Evolutionary conservation across 306 rosid species (phyloP).

Genomic region (Cucumis hystrix): DNA sequence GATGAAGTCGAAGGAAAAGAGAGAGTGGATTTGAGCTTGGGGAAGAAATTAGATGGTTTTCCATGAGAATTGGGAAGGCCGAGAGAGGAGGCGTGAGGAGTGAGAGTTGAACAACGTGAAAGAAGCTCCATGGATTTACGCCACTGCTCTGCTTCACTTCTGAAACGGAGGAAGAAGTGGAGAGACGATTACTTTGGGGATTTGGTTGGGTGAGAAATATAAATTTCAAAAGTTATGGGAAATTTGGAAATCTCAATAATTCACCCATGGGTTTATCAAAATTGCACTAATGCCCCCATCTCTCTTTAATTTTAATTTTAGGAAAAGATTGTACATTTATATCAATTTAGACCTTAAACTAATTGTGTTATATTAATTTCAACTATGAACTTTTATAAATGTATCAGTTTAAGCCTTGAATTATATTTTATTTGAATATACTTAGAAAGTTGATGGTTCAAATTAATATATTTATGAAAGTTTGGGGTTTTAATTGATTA

Average conservation of each 20-base stretch:
- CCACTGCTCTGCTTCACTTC: constrained; percentile 1
- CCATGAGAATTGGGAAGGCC: not conserved
- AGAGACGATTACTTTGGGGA: constrained; percentile 1
- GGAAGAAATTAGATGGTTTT: constrained; percentile 10
- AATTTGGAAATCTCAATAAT: not conserved
- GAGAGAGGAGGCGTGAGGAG: constrained; percentile 3
- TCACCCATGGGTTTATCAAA: not conserved
- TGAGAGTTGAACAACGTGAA: constrained; percentile 10
- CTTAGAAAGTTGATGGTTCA: too few relatives aligned
- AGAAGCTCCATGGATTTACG: constrained; percentile 13
- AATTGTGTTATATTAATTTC: too few relatives aligned
- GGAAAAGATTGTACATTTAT: too few relatives aligned
- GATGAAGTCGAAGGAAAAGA: constrained; percentile 2
- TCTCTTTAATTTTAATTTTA: too few relatives aligned
- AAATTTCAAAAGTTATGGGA: not conserved
- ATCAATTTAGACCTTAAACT: too few relatives aligned
- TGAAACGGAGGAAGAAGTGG: not conserved
- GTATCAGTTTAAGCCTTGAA: too few relatives aligned
- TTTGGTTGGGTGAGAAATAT: not conserved
- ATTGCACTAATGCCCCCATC: not conserved
- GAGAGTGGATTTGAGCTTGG: constrained; percentile 18
- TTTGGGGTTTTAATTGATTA: too few relatives aligned
- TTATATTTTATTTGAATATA: too few relatives aligned
- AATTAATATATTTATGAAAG: too few relatives aligned
- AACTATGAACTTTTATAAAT: too few relatives aligned